Base-by-base conservation (phyloP, 2,329 filamentous ascomycete species). In the Trichophyton simii region DNA sequence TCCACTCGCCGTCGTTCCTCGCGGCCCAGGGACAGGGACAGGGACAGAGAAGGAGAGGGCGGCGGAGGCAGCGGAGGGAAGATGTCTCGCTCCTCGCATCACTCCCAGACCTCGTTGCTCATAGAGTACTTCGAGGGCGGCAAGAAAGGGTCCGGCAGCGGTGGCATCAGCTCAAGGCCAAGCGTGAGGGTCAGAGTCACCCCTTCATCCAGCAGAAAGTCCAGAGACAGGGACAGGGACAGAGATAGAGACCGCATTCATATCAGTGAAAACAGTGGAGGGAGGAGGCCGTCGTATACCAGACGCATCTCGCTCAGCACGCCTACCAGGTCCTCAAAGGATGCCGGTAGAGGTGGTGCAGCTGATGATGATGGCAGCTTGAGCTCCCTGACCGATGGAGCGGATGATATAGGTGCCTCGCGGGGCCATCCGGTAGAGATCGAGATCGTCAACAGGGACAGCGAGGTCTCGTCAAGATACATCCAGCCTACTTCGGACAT, bases 101-200 rank as follows among this genome's bases (percentile, higher is more conserved):
- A 83, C 68, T 95, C 89, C 54, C 91, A 95, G 77, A 95, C 91
- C 42, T 95, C 89, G 61, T 80, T 96, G 66, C 80, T 96, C 68
- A 96, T 96, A 69, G 91, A 96, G 76, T 96, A 95, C 75, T 96
- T 95, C 70, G 91, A 96, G 76, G 88, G 85, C 67, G 84, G 86
- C 65, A 91, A 89, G 73, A 77, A 82, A 61, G 80, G 68, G 59
- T 36, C 52, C 5, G 15, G 28, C 28, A 79, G 68, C 79, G 79
- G 67, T 62, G 68, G 69, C 69, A 77, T 79, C 38, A 82, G 84
- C 67, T 86, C 87, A 68, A 86, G 88, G 67, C 91, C 91, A 11
- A 95, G 90, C 72, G 89, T 96, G 60, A 79, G 87, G 67, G 87
- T 89, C 60, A 83, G 86, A 67, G 82, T 96, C 64, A 95, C 89